These are phyloP conservation scores for Secale cereale DNA, from an alignment of 176 grass and related monocot genomes.

Conservation along the genomic window DNA sequence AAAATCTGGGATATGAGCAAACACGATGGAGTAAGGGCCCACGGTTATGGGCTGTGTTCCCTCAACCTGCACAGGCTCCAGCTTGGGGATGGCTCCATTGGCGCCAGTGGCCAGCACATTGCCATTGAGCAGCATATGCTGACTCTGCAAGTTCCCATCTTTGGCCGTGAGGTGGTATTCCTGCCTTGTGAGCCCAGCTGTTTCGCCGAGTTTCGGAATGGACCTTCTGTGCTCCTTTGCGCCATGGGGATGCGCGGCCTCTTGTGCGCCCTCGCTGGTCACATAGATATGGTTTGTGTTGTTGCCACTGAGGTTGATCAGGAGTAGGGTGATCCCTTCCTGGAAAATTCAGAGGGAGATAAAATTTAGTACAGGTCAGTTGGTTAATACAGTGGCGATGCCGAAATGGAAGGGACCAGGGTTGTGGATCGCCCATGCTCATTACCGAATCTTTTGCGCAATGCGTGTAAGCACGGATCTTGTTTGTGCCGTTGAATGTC, in stretches of 20 bases:
- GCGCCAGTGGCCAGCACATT: constrained; percentile 51
- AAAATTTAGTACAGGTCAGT: background rate
- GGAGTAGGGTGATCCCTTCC: constrained; percentile 62
- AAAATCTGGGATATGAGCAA: constrained; percentile 73
- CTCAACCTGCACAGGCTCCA: constrained; percentile 51
- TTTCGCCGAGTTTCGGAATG: constrained; percentile 25
- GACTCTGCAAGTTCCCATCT: constrained; percentile 78
- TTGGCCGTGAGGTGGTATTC: constrained; percentile 92
- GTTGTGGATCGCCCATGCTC: background rate
- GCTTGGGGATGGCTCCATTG: constrained; percentile 59
- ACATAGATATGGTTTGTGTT: constrained; percentile 35
- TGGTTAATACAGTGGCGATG: background rate
- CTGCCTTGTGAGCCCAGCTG: constrained; percentile 45
- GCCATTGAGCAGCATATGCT: constrained; percentile 79
- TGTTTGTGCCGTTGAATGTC: constrained; percentile 53
- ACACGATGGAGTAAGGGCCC: constrained; percentile 79
- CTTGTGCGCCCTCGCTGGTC: constrained; percentile 3
- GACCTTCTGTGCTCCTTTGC: constrained; percentile 28
- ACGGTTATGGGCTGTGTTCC: constrained; percentile 62
- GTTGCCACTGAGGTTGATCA: constrained; percentile 78
- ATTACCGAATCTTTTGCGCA: constrained; percentile 63
- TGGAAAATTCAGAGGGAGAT: constrained; percentile 23
- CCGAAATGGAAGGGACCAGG: background rate
- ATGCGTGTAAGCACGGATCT: constrained; percentile 62
- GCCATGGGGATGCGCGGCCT: background rate